Conservation (phyloP, 345 rosid species). For the Citrus australasica region DNA sequence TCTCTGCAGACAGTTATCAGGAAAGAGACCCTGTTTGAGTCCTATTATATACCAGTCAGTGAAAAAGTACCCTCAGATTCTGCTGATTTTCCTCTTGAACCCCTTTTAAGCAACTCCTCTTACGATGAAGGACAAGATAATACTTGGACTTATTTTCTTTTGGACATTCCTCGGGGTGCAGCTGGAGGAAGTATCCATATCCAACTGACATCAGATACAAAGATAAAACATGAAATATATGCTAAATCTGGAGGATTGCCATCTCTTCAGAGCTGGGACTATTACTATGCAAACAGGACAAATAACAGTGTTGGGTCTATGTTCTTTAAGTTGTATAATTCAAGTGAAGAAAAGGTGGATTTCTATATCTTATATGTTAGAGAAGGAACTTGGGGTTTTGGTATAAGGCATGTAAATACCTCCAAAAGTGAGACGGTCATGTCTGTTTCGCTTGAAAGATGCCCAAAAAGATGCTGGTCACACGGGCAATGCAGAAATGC, state of each 20-base stretch:
- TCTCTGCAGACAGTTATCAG: slow-evolving; percentile 76
- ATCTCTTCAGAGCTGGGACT: slow-evolving; percentile 67
- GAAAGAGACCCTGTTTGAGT: slow-evolving; percentile 68
- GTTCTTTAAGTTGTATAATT: slow-evolving; percentile 62
- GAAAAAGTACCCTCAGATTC: slow-evolving; percentile 49
- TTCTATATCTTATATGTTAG: slow-evolving; percentile 78
- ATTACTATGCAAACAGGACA: slow-evolving; percentile 66
- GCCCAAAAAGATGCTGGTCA: slow-evolving; percentile 81
- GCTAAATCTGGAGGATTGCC: slow-evolving; percentile 78
- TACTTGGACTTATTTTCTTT: slow-evolving; percentile 74
- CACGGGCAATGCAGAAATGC: slow-evolving; percentile 73
- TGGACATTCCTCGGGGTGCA: slow-evolving; percentile 80
- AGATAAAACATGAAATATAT: slow-evolving; percentile 65
- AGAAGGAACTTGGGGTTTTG: slow-evolving; percentile 91
- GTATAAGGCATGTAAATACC: slow-evolving; percentile 53
- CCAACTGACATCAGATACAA: slow-evolving; percentile 48
- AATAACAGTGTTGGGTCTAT: slow-evolving; percentile 55
- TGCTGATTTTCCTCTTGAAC: slow-evolving; percentile 61
- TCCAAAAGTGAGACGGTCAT: slow-evolving; percentile 40
- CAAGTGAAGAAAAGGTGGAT: slow-evolving; percentile 73
- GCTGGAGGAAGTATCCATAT: slow-evolving; percentile 90
- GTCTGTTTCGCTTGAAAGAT: slow-evolving; percentile 86
- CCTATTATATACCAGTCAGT: slow-evolving; percentile 67
- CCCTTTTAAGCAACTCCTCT: slow-evolving; percentile 69
- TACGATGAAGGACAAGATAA: slow-evolving; percentile 36